A percentile compares a stretch with the other conserved stretches of the same genome.
phyloP scores from a whole-genome alignment of 495 filamentous ascomycete genomes.

The Penicillium macrosclerotiorum region DNA sequence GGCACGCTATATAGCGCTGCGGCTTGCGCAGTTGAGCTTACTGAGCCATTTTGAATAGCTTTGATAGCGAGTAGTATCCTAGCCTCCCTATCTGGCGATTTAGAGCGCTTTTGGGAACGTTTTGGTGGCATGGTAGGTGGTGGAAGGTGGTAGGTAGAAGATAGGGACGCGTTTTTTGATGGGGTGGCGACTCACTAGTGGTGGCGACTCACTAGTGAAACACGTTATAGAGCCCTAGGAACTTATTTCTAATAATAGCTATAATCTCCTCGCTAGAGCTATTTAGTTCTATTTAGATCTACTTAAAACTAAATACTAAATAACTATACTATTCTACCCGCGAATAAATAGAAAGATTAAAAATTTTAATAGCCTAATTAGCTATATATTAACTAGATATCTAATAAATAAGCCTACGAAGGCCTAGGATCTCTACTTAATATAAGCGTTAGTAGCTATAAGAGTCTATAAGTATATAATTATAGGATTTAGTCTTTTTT shows the following conservation, averaged over 20 bases:
- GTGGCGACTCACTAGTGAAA: too few species aligned
- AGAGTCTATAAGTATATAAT: neutral
- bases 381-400: conserved; percentile 1
- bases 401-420: conserved; percentile 1
- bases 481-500: neutral
- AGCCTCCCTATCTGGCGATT: too few species aligned
- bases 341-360: neutral
- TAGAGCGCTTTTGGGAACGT: too few species aligned
- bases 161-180: too few species aligned
- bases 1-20: too few species aligned
- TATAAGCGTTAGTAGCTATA: neutral
- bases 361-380: conserved; percentile 1
- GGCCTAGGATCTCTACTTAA: neutral
- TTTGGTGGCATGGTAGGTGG: too few species aligned
- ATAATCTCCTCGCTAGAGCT: neutral
- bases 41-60: too few species aligned
- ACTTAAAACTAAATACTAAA: neutral
- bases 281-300: neutral
- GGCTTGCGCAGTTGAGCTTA: too few species aligned
- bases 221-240: neutral
- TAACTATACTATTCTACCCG: neutral
- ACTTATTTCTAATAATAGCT: neutral
- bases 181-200: too few species aligned
- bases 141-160: too few species aligned
- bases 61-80: too few species aligned